These are phyloP conservation scores for Ganoderma multipileum DNA, from an alignment of 1,284 basidiomycete species.

Conservation along the genomic window DNA sequence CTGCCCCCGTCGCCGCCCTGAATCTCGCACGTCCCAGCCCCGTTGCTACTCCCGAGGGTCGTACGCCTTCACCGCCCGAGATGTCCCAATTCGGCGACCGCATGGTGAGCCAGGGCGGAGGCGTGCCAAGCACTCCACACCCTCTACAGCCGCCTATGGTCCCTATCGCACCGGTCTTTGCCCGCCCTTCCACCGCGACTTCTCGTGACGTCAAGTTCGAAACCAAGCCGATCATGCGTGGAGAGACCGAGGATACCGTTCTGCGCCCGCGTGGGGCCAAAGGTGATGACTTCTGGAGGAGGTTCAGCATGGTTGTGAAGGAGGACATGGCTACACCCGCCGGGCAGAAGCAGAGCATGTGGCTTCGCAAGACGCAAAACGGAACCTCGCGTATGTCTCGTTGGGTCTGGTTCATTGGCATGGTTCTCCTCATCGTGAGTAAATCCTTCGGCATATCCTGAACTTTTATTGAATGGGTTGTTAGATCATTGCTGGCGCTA, in stretches of 20 bases:
- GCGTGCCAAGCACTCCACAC: constrained; percentile 60
- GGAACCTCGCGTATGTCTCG: constrained; percentile 59
- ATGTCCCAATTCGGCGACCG: constrained; percentile 51
- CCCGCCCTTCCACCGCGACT: constrained; percentile 56
- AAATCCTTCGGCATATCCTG: not conserved
- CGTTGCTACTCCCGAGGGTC: constrained; percentile 45
- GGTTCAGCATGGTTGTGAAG: constrained; percentile 83
- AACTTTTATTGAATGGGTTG: not conserved
- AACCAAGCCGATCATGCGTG: constrained; percentile 65
- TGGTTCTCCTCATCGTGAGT: constrained; percentile 62
- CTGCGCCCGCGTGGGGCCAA: constrained; percentile 69
- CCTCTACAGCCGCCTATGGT: constrained; percentile 78
- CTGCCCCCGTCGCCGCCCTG: constrained; percentile 68
- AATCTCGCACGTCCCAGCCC: constrained; percentile 58
- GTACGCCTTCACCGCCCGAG: constrained; percentile 41
- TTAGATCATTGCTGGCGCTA: constrained; percentile 57
- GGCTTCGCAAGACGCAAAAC: constrained; percentile 69
- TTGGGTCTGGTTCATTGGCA: constrained; percentile 73
- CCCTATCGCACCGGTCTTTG: constrained; percentile 80
- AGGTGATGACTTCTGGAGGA: constrained; percentile 84
- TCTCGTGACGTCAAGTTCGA: constrained; percentile 58
- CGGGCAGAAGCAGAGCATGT: constrained; percentile 61
- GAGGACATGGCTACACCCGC: constrained; percentile 56
- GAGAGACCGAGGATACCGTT: constrained; percentile 70
- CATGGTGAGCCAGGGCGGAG: constrained; percentile 39